phyloP scores from a whole-genome alignment of 805 yeast species.

The Zygosaccharomyces pseudorouxii region DNA sequence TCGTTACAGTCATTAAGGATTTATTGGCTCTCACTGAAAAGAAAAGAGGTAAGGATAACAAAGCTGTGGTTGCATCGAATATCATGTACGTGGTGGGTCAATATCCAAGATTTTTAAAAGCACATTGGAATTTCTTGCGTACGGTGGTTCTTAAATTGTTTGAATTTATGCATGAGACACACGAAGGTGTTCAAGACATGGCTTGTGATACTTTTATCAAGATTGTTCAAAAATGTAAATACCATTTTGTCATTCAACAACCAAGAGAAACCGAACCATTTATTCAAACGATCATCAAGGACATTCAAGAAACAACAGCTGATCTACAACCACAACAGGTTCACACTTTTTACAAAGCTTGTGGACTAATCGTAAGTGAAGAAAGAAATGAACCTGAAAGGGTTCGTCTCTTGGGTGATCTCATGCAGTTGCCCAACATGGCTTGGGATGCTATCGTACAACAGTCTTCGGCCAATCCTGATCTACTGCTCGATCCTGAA shows the following conservation, averaged over 20 bases:
- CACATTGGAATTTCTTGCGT: conserved; percentile 96
- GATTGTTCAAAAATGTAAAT: conserved; percentile 90
- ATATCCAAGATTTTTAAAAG: conserved; percentile 93
- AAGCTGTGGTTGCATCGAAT: conserved; percentile 99
- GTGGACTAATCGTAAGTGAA: conserved; percentile 89
- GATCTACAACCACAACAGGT: conserved; percentile 97
- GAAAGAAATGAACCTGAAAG: conserved; percentile 67
- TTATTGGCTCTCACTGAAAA: conserved; percentile 86
- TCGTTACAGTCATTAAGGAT: conserved; percentile 91
- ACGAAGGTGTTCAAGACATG: conserved; percentile 99
- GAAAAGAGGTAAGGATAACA: conserved; percentile 96
- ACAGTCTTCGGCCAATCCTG: conserved; percentile 80
- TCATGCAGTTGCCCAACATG: conserved; percentile 88
- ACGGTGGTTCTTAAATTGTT: conserved; percentile 93
- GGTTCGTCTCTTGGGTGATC: conserved; percentile 64
- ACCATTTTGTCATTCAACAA: conserved; percentile 88
- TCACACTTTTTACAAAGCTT: conserved; percentile 95
- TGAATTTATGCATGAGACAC: conserved; percentile 99
- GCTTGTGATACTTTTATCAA: conserved; percentile 98
- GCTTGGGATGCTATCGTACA: conserved; percentile 91
- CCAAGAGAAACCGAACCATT: conserved; percentile 84
- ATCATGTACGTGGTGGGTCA: conserved; percentile 99
- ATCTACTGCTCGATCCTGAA: conserved; percentile 68
- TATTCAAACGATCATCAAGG: conserved; percentile 80
- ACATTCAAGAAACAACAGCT: conserved; percentile 79